Conservation (phyloP, 345 rosid genomes). For the Odontarrhena argentea region DNA sequence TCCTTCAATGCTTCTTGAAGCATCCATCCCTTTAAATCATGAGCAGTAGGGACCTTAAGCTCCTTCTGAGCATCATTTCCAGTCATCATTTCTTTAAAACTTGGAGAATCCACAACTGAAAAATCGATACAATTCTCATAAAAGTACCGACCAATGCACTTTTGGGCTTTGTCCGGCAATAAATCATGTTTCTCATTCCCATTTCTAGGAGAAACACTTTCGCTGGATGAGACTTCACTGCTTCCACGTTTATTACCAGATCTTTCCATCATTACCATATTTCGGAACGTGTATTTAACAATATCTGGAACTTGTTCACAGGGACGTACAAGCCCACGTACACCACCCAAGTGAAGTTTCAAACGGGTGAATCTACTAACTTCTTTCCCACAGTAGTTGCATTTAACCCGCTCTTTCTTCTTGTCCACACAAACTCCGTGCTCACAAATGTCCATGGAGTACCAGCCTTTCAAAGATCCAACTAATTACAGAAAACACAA, state of each 20-base stretch:
- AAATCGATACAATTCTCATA: slow-evolving; percentile 51
- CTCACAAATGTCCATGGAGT: slow-evolving; percentile 34
- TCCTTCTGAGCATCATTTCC: slow-evolving; percentile 20
- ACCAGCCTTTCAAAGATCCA: slow-evolving; percentile 29
- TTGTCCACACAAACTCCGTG: slow-evolving; percentile 44
- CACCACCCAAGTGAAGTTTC: slow-evolving; percentile 56
- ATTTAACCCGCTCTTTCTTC: slow-evolving; percentile 41
- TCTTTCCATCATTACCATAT: slow-evolving; percentile 9
- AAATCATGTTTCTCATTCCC: slow-evolving; percentile 24
- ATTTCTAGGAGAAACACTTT: slow-evolving; percentile 5
- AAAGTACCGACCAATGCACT: slow-evolving; percentile 48
- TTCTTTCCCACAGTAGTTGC: slow-evolving; percentile 58
- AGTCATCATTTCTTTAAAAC: slow-evolving; percentile 47
- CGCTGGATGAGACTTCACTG: slow-evolving; percentile 5
- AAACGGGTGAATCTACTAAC: slow-evolving; percentile 40
- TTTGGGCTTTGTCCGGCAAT: slow-evolving; percentile 33
- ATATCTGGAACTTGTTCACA: slow-evolving; percentile 50
- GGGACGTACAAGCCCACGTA: slow-evolving; percentile 43
- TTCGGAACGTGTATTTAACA: slow-evolving; percentile 42
- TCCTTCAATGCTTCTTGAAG: slow-evolving; percentile 45
- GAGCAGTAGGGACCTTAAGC: slow-evolving; percentile 37
- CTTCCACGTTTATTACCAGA: slow-evolving; percentile 25
- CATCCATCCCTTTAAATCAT: slow-evolving; percentile 48
- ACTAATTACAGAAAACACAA: slow-evolving; percentile 11
- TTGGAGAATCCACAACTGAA: slow-evolving; percentile 43